Percentiles rank a stretch among this genome's conserved stretches.
These are phyloP conservation scores for Apiotrichum domesticum DNA, from an alignment of 1,284 basidiomycete genomes.

Conservation along the genomic window DNA sequence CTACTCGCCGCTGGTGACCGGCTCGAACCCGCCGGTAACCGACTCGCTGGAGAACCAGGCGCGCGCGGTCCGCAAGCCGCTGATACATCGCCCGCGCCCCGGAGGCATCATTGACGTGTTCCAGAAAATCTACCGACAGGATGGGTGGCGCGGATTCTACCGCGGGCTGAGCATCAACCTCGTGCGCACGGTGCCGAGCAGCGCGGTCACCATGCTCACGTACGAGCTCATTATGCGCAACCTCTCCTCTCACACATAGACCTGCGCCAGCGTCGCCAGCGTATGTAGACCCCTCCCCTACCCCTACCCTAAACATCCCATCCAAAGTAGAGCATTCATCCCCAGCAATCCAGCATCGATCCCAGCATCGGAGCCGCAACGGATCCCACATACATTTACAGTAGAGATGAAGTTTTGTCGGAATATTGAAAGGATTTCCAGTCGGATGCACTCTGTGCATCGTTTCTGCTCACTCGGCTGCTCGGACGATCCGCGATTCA, in stretches of 20 bases:
- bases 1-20: constrained; percentile 27
- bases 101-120: constrained; percentile 66
- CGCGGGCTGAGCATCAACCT: constrained; percentile 85
- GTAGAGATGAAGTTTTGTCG: too few relatives aligned
- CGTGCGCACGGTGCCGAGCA: constrained; percentile 84
- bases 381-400: too few relatives aligned
- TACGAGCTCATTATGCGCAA: constrained; percentile 51
- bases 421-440: too few relatives aligned
- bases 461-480: too few relatives aligned
- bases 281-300: too few relatives aligned
- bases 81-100: constrained; percentile 16
- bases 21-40: constrained; percentile 21
- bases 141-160: constrained; percentile 82
- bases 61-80: background rate
- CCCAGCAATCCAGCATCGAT: too few relatives aligned
- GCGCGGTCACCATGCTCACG: constrained; percentile 89
- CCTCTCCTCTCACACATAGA: constrained; percentile 14
- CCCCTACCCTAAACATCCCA: too few relatives aligned
- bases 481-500: too few relatives aligned
- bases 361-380: too few relatives aligned
- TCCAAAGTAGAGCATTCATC: too few relatives aligned
- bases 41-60: background rate
- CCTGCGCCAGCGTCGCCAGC: too few relatives aligned
- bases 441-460: too few relatives aligned
- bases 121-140: constrained; percentile 63